These are phyloP conservation scores for Xerocomellus amylosporus DNA, from an alignment of 768 basidiomycete species.

Conservation along the genomic window DNA sequence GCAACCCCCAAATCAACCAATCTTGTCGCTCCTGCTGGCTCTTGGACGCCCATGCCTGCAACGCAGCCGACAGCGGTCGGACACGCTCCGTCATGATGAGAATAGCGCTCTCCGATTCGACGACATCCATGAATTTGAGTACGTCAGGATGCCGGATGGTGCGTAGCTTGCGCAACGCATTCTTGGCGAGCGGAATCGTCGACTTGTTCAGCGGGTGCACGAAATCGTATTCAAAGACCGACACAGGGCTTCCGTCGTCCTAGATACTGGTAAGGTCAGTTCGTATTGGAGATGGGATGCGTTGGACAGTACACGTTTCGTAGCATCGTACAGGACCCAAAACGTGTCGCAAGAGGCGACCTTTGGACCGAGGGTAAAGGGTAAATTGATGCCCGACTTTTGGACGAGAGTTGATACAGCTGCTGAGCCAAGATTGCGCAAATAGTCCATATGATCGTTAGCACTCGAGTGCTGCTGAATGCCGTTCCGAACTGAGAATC, in stretches of 20 bases:
- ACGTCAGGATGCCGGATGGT: constrained; percentile 94
- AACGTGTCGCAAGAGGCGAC: constrained; percentile 67
- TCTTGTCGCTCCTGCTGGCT: constrained; percentile 70
- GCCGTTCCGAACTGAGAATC: not conserved
- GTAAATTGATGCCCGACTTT: constrained; percentile 87
- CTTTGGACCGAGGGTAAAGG: constrained; percentile 79
- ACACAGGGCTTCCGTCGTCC: constrained; percentile 86
- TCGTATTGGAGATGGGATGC: constrained; percentile 1
- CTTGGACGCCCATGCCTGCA: constrained; percentile 63
- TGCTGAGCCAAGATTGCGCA: constrained; percentile 77
- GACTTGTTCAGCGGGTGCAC: constrained; percentile 57
- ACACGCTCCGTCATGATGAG: constrained; percentile 96
- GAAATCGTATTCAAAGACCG: constrained; percentile 90
- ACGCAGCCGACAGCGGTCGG: constrained; percentile 60
- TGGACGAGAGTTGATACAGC: constrained; percentile 90
- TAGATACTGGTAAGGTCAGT: constrained; percentile 34
- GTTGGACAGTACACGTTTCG: constrained; percentile 66
- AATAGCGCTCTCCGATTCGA: constrained; percentile 83
- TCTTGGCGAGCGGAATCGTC: constrained; percentile 75
- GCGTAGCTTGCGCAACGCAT: constrained; percentile 85
- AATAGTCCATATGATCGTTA: constrained; percentile 63
- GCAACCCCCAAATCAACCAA: constrained; percentile 92
- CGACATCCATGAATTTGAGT: constrained; percentile 90
- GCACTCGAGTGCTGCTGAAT: not conserved
- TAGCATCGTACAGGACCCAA: constrained; percentile 85